Base-by-base conservation (phyloP, 495 filamentous ascomycete genomes). In the Elasticomyces elasticus region DNA sequence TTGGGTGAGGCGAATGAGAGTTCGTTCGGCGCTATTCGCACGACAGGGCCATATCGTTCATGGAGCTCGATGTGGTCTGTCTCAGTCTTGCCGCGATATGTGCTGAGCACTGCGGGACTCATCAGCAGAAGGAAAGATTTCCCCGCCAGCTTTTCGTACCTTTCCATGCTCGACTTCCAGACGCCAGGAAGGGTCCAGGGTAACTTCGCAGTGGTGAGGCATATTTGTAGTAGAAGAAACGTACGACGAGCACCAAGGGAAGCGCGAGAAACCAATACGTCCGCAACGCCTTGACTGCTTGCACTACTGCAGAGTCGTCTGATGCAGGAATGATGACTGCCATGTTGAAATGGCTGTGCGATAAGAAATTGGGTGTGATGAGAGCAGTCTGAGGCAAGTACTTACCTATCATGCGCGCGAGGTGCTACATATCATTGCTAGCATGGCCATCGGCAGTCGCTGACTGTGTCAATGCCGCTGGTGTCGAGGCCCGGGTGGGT, bases 11-110 rank as follows among this genome's bases (percentile, higher is more conserved):
- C 62, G 42, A 81, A 64, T 0, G 76, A 75, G 24, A 81, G 68
- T 61, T 79, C 73, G 62, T 76, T 72, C n/a, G 79, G 79, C 0
- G 67, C 71, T 38, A 78, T 74, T 24, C 79, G 72, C 44, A 82
- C 78, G 33, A 81, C 62, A 26, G 75, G 72, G 22, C 79, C 79
- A 38, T 53, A 54, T 23, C 38, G 41, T 24, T 49, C 50, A 46
- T 61, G 59, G 25, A 61, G 28, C n/a, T 49, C 37, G 51, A 61
- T 61, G 51, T 57, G 54, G 50, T 57, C 54, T 15, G 50, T 53
- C 40, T 61, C 59, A 7, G 54, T 57, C 49, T 61, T 60, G 55
- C 59, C 59, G 30, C 44, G 20, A 20, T 46, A 61, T 28, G 49
- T 54, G 44, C 33, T 42, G 24, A 51, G 33, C 12, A 61, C 59